phyloP scores from a whole-genome alignment of 371 early-diverging fungal genomes.

The Dinochytrium kinnereticum region DNA sequence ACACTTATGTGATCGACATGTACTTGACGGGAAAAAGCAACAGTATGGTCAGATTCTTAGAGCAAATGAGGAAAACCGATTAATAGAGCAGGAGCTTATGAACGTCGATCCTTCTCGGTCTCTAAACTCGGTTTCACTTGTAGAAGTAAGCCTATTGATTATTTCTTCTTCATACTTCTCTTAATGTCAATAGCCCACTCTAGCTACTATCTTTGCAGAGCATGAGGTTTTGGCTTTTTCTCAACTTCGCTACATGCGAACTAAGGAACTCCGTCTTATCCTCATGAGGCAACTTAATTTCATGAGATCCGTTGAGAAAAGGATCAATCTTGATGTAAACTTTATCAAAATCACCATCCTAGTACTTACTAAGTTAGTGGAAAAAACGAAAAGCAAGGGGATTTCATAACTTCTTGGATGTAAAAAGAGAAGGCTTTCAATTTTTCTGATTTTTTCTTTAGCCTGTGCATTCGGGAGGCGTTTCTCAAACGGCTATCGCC shows the following conservation, averaged over 20 bases:
- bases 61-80: slow-evolving; percentile 44
- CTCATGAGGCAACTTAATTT: slow-evolving; percentile 58
- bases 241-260: slow-evolving; percentile 48
- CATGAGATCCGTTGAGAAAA: slow-evolving; percentile 55
- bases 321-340: slow-evolving; percentile 46
- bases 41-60: slow-evolving; percentile 46
- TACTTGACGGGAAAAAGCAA: slow-evolving; percentile 52
- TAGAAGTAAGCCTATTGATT: slow-evolving; percentile 19
- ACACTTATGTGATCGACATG: slow-evolving; percentile 36
- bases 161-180: not conserved
- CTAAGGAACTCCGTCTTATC: slow-evolving; percentile 46
- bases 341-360: not conserved
- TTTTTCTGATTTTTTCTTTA: not conserved
- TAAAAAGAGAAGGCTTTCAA: not conserved
- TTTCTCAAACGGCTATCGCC: not conserved
- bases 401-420: slow-evolving; percentile 13
- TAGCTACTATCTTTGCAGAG: slow-evolving; percentile 56
- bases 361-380: not conserved
- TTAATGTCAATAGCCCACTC: slow-evolving; percentile 40
- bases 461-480: not conserved
- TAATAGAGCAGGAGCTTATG: slow-evolving; percentile 49
- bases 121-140: not conserved
- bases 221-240: slow-evolving; percentile 57
- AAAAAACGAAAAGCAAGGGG: not conserved
- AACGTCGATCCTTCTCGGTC: slow-evolving; percentile 32